phyloP scores from a whole-genome alignment of 2,329 filamentous ascomycete genomes.

The Dactylellina drechsleri region DNA sequence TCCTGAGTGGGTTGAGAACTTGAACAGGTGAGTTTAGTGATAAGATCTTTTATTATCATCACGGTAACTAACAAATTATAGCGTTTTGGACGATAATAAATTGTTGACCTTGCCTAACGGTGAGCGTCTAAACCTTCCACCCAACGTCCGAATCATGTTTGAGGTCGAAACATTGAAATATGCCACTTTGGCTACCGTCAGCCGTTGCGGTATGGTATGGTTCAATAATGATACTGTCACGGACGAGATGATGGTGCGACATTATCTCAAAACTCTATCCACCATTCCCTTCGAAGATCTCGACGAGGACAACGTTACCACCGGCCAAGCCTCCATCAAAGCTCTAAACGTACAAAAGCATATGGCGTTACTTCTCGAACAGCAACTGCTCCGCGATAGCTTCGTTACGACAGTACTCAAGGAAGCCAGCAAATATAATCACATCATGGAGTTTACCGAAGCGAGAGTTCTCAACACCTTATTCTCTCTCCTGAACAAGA shows the following conservation, averaged over 20 bases:
- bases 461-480: conserved; percentile 90
- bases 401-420: conserved; percentile 82
- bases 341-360: conserved; percentile 80
- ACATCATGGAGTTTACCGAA: conserved; percentile 98
- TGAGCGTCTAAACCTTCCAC: conserved; percentile 91
- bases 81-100: conserved; percentile 98
- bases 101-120: conserved; percentile 95
- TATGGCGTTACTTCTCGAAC: conserved; percentile 80
- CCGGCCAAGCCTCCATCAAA: conserved; percentile 79
- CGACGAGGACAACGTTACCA: conserved; percentile 82
- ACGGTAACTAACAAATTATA: conserved; percentile 43
- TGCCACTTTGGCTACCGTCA: conserved; percentile 96
- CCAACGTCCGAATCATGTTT: conserved; percentile 99
- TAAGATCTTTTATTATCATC: not conserved
- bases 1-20: conserved; percentile 98
- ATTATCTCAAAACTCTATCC: conserved; percentile 86
- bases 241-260: conserved; percentile 87
- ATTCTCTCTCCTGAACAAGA: conserved; percentile 95
- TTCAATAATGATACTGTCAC: conserved; percentile 98
- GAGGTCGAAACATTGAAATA: conserved; percentile 98
- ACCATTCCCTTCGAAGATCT: conserved; percentile 90
- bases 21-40: conserved; percentile 73
- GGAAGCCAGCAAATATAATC: conserved; percentile 79
- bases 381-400: conserved; percentile 78
- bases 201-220: conserved; percentile 99